A percentile compares a stretch with the other conserved stretches of the same genome.
Evolutionary conservation across 1,284 basidiomycete genomes (phyloP).

Genomic region (Sporisorium sorghi): DNA sequence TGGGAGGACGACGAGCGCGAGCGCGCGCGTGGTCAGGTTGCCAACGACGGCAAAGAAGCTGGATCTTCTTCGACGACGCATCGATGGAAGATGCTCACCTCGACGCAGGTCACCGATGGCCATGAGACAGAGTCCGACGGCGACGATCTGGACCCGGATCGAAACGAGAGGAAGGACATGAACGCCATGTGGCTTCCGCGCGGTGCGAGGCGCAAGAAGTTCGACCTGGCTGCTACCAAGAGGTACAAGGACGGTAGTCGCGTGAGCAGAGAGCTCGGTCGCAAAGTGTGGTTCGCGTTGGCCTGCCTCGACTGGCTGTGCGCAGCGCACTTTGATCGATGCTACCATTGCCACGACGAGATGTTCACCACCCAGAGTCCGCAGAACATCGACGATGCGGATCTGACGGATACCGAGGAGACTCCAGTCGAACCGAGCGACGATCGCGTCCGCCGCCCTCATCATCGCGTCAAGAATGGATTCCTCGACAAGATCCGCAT

Average conservation of each 20-base stretch:
- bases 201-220: conserved; percentile 19
- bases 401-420: conserved; percentile 35
- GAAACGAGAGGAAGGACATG: conserved; percentile 30
- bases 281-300: conserved; percentile 53
- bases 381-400: conserved; percentile 58
- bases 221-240: conserved; percentile 29
- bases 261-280: conserved; percentile 34
- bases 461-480: conserved; percentile 13
- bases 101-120: conserved; percentile 34
- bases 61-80: conserved; percentile 16
- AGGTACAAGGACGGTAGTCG: conserved; percentile 44
- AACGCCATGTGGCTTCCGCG: conserved; percentile 48
- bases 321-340: conserved; percentile 42
- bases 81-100: conserved; percentile 46
- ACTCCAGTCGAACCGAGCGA: not conserved
- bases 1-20: conserved; percentile 47
- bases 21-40: not conserved
- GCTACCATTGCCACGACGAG: conserved; percentile 43
- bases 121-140: conserved; percentile 43
- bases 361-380: conserved; percentile 56
- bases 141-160: conserved; percentile 43
- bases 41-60: conserved; percentile 18
- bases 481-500: conserved; percentile 37
- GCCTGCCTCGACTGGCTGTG: conserved; percentile 48
- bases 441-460: conserved; percentile 15